Evolutionary conservation across 1,284 basidiomycete genomes (phyloP), one percentile per base, ranked within the genome.

Genomic region (Sporisorium scitamineum): DNA sequence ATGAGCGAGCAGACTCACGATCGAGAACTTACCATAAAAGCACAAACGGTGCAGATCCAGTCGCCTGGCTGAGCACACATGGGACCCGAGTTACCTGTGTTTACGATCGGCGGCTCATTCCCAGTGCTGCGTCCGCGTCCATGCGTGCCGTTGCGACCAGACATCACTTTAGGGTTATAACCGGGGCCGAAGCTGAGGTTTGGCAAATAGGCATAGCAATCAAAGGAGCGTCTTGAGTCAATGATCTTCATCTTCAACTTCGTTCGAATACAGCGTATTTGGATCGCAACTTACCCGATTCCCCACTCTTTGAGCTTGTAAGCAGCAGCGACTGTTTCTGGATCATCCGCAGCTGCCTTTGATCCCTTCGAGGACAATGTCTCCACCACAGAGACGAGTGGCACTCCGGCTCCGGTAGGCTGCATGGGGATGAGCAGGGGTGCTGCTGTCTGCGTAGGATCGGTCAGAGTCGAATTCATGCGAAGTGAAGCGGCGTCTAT

Each of bases 1-100:
- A 29, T 2, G 6, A 18, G 13, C 24, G 1, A 20, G 14, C 29
- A 2, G 10, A n/a, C 0, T 31, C 22, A 20, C 2, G 18, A 3
- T 5, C 29, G 6, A 8, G 7, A 9, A 72, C 76, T 62, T 44
- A 80, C 79, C 37, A 83, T 80, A 56, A 84, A 85, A 13, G 65
- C 72, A 65, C 93, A 94, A 82, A 91, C 92, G 64, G 89, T 88
- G 86, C 93, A 94, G 64, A 93, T 88, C 93, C 93, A 94, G 86
- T 94, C 93, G n/a, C 93, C 93, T 3, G 93, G 92, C 88, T 94
- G 93, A 87, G 92, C 88, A 78, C 89, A 89, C 60, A 94, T 94
- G 5, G 93, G 93, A 27, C 93, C 93, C 62, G 91, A 89, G 85
- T 94, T 94, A 10, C 93, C 93, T 0, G 93, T 94, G 83, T 94